Evolutionary conservation across 495 filamentous ascomycete species (phyloP).

Genomic region (Hypomontagnella submonticulosa): DNA sequence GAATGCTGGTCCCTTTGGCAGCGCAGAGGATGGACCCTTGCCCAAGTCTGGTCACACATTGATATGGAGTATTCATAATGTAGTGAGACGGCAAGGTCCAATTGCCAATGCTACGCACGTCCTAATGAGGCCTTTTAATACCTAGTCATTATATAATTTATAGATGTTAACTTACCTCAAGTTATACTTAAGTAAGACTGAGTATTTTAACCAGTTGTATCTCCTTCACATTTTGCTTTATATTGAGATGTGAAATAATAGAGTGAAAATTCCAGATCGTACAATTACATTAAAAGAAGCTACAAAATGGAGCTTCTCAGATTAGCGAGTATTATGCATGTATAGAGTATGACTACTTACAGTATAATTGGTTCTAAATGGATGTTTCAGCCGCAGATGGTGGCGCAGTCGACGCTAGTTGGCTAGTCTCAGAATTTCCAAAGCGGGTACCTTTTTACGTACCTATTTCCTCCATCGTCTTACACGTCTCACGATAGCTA

Average conservation of each 20-base stretch:
- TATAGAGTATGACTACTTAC: conserved; percentile 4
- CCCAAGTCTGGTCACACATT: conserved; percentile 48
- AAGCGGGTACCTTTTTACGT: conserved; percentile 22
- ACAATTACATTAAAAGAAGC: conserved; percentile 5
- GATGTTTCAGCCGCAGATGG: conserved; percentile 24
- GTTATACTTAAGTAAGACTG: background rate
- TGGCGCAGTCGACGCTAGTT: conserved; percentile 30
- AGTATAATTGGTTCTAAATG: conserved; percentile 1
- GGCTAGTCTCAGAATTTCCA: conserved; percentile 11
- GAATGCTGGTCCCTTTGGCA: conserved; percentile 66
- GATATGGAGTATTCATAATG: conserved; percentile 65
- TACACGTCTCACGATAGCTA: conserved; percentile 35
- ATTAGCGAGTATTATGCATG: background rate
- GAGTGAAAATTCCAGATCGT: conserved; percentile 27
- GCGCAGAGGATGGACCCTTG: conserved; percentile 61
- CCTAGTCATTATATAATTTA: background rate
- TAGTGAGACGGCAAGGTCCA: conserved; percentile 51
- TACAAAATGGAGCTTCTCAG: conserved; percentile 7
- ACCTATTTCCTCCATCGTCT: conserved; percentile 16
- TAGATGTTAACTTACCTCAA: background rate
- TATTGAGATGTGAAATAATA: conserved; percentile 15
- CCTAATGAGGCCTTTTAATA: background rate
- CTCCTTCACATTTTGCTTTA: conserved; percentile 3
- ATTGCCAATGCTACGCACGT: conserved; percentile 4
- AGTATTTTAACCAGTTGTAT: background rate